A percentile compares a stretch with the other conserved stretches of the same genome.
phyloP scores from a whole-genome alignment of 768 basidiomycete genomes.

The Hygrophorus pudorinus region DNA sequence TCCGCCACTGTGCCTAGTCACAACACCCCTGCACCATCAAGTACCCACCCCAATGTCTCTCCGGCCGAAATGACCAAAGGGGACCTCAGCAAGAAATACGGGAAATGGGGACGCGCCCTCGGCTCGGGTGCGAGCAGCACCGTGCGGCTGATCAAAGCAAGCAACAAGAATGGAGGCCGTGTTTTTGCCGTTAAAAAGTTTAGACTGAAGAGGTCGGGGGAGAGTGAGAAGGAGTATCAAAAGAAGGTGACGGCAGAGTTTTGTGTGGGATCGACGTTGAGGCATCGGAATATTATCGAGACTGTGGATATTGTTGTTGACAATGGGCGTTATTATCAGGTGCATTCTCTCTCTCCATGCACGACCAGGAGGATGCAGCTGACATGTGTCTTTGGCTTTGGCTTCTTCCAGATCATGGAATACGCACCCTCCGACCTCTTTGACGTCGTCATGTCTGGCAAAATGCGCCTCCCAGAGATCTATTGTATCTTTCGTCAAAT shows the following conservation, averaged over 20 bases:
- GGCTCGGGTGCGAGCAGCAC: slow-evolving; percentile 97
- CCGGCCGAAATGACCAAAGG: slow-evolving; percentile 63
- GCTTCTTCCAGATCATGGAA: slow-evolving; percentile 80
- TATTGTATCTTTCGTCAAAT: slow-evolving; percentile 99
- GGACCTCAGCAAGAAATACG: slow-evolving; percentile 96
- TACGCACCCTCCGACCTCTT: slow-evolving; percentile 99
- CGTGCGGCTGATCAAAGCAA: slow-evolving; percentile 88
- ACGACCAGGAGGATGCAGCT: not conserved
- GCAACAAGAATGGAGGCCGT: slow-evolving; percentile 67
- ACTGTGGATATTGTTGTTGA: slow-evolving; percentile 98
- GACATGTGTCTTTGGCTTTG: slow-evolving; percentile 7
- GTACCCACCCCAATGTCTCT: no score
- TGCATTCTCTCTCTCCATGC: slow-evolving; percentile 26
- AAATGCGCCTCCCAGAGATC: slow-evolving; percentile 96
- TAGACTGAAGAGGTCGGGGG: slow-evolving; percentile 77
- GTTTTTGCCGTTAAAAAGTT: slow-evolving; percentile 98
- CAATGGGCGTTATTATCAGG: slow-evolving; percentile 98
- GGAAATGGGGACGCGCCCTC: slow-evolving; percentile 94
- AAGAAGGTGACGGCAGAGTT: slow-evolving; percentile 99
- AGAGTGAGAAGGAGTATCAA: slow-evolving; percentile 95
- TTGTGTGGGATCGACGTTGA: slow-evolving; percentile 89
- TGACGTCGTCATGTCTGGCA: slow-evolving; percentile 98
- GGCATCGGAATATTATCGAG: slow-evolving; percentile 94
- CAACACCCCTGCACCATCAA: no score
- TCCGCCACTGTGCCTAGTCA: no score